A percentile compares a stretch with the other conserved stretches of the same genome.
Conservation (phyloP, 1,284 basidiomycete genomes). For the Rugosomyces carneus region DNA sequence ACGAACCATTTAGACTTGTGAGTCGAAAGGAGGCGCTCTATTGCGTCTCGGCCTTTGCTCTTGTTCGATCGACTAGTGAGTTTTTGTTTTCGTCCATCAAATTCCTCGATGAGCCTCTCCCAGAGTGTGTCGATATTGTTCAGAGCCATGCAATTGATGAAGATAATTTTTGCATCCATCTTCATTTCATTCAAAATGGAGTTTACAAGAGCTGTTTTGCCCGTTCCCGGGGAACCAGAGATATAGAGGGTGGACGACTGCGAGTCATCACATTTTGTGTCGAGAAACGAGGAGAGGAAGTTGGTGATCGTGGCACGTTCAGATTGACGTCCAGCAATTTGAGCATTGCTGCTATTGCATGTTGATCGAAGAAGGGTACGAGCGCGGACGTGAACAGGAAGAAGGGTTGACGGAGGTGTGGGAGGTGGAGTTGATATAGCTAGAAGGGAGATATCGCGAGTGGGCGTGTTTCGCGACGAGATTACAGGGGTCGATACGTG, state of each 20-base stretch:
- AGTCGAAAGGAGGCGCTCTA: conserved; percentile 36
- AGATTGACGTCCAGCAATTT: conserved; percentile 57
- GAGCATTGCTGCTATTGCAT: conserved; percentile 41
- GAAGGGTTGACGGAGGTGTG: conserved; percentile 46
- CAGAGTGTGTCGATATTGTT: conserved; percentile 61
- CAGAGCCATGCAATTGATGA: conserved; percentile 76
- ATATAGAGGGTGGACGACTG: conserved; percentile 55
- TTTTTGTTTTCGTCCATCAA: conserved; percentile 33
- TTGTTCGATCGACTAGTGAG: conserved; percentile 33
- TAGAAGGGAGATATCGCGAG: conserved; percentile 35
- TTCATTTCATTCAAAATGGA: conserved; percentile 44
- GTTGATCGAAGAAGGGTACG: conserved; percentile 66
- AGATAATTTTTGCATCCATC: conserved; percentile 41
- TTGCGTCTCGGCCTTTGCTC: conserved; percentile 36
- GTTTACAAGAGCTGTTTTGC: conserved; percentile 77
- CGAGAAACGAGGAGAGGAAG: conserved; percentile 52
- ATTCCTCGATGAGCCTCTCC: conserved; percentile 57
- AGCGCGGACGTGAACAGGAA: conserved; percentile 58
- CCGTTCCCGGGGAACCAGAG: conserved; percentile 75
- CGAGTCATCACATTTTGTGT: conserved; percentile 23
- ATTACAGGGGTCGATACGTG: conserved; percentile 43
- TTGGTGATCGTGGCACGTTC: conserved; percentile 51
- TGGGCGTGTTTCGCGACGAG: conserved; percentile 33
- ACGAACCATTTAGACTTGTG: conserved; percentile 54
- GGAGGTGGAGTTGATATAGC: conserved; percentile 52